Evolutionary conservation across 164 flowering plant species (phyloP).

Genomic region (Umbellularia californica): DNA sequence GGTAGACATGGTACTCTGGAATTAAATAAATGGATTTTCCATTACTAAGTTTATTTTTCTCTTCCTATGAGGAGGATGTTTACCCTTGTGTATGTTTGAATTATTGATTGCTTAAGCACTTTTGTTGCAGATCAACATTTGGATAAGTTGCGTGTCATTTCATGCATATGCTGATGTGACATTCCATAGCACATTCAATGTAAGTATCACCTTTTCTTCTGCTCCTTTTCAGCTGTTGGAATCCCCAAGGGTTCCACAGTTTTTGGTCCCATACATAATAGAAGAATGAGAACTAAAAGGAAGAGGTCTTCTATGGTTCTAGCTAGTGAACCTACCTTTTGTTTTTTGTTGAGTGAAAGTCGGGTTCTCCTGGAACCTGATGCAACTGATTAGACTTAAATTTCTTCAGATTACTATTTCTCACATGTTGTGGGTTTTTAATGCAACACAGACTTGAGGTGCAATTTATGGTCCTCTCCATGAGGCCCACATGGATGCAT

Average conservation of each 20-base stretch:
- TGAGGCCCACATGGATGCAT: too few species aligned
- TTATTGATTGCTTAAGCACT: background rate
- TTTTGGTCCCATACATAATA: background rate
- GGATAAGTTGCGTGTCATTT: conserved; percentile 76
- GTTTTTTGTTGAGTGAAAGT: too few species aligned
- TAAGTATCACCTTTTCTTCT: conserved; percentile 35
- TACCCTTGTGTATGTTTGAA: background rate
- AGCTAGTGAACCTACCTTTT: too few species aligned
- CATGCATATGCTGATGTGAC: conserved; percentile 70
- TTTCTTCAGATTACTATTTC: too few species aligned
- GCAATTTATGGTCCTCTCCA: too few species aligned
- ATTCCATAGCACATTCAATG: conserved; percentile 67
- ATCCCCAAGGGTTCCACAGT: background rate
- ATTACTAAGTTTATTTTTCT: background rate
- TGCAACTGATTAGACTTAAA: too few species aligned
- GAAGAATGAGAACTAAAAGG: too few species aligned
- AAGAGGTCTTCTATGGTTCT: too few species aligned
- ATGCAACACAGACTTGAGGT: too few species aligned
- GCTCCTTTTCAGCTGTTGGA: background rate
- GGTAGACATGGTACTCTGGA: background rate
- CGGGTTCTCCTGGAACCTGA: too few species aligned
- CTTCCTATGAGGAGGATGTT: background rate
- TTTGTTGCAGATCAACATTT: conserved; percentile 65
- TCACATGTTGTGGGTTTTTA: too few species aligned
- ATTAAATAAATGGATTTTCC: background rate